These are phyloP conservation scores for Catharanthus roseus DNA, from an alignment of 257 asterid species.

Conservation along the genomic window DNA sequence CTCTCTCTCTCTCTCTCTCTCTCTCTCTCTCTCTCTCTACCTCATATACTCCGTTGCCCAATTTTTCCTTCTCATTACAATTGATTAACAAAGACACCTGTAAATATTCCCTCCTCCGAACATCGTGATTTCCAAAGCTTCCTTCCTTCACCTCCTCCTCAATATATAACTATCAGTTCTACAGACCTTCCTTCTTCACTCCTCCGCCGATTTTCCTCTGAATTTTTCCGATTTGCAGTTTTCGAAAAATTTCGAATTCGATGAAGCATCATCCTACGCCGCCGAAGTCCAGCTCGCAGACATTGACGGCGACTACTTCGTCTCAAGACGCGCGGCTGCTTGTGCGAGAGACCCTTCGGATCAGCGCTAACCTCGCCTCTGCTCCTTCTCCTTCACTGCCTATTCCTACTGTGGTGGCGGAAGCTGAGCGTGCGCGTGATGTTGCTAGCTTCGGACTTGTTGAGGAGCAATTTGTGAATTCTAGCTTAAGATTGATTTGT, in stretches of 20 bases:
- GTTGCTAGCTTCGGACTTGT: conserved; percentile 51
- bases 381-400: conserved; percentile 45
- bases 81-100: background rate
- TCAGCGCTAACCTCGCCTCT: conserved; percentile 95
- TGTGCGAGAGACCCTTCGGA: conserved; percentile 89
- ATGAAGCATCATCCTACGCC: conserved; percentile 38
- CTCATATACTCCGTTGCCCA: conserved; percentile 14
- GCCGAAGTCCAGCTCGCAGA: conserved; percentile 56
- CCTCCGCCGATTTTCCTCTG: too few species aligned
- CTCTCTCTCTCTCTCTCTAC: conserved; percentile 7
- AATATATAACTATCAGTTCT: too few species aligned
- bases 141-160: background rate
- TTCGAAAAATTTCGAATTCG: conserved; percentile 22
- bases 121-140: conserved; percentile 26
- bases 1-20: background rate
- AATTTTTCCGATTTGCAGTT: too few species aligned
- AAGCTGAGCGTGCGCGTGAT: conserved; percentile 19
- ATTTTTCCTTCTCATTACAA: background rate
- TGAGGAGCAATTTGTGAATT: conserved; percentile 55
- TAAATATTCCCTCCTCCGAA: background rate
- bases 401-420: conserved; percentile 16
- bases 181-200: too few species aligned
- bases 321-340: conserved; percentile 66
- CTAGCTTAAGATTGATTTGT: conserved; percentile 77
- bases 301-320: conserved; percentile 43